A percentile compares a stretch with the other conserved stretches of the same genome.
Evolutionary conservation across 2,329 filamentous ascomycete species (phyloP).

Genomic region (Xylaria sp.): DNA sequence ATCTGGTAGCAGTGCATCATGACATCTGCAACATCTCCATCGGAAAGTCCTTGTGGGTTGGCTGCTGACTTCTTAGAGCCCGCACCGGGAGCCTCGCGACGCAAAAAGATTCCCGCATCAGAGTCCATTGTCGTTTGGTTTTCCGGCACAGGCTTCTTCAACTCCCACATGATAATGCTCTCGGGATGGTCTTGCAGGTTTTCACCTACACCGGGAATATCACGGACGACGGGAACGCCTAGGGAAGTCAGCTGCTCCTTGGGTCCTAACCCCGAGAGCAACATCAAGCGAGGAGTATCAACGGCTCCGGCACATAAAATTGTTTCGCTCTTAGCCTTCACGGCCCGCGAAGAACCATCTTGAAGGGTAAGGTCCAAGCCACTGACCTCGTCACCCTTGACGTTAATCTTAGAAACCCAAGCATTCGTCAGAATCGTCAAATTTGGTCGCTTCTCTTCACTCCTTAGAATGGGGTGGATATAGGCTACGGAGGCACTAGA

Average conservation of each 20-base stretch:
- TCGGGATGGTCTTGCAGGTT: slow-evolving; percentile 72
- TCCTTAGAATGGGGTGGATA: slow-evolving; percentile 88
- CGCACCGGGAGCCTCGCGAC: slow-evolving; percentile 78
- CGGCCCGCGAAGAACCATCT: slow-evolving; percentile 62
- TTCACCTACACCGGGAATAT: slow-evolving; percentile 69
- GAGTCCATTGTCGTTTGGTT: slow-evolving; percentile 93
- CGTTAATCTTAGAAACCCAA: slow-evolving; percentile 85
- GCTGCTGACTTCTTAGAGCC: slow-evolving; percentile 63
- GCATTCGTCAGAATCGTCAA: slow-evolving; percentile 87
- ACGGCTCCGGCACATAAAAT: slow-evolving; percentile 84
- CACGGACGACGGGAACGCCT: slow-evolving; percentile 65
- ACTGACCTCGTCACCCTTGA: slow-evolving; percentile 75
- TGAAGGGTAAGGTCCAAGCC: slow-evolving; percentile 75
- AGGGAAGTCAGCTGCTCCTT: slow-evolving; percentile 64
- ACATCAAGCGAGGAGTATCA: slow-evolving; percentile 77
- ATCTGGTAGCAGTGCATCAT: slow-evolving; percentile 99
- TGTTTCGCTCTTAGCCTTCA: slow-evolving; percentile 78
- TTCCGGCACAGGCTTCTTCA: slow-evolving; percentile 79
- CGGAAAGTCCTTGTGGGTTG: slow-evolving; percentile 63
- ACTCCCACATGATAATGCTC: slow-evolving; percentile 76
- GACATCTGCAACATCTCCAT: slow-evolving; percentile 82
- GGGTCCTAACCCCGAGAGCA: slow-evolving; percentile 68
- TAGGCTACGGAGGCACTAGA: slow-evolving; percentile 92
- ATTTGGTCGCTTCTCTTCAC: slow-evolving; percentile 84
- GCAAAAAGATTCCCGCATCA: slow-evolving; percentile 88